phyloP scores from a whole-genome alignment of 2,329 filamentous ascomycete genomes.

The Colletotrichum limetticola region DNA sequence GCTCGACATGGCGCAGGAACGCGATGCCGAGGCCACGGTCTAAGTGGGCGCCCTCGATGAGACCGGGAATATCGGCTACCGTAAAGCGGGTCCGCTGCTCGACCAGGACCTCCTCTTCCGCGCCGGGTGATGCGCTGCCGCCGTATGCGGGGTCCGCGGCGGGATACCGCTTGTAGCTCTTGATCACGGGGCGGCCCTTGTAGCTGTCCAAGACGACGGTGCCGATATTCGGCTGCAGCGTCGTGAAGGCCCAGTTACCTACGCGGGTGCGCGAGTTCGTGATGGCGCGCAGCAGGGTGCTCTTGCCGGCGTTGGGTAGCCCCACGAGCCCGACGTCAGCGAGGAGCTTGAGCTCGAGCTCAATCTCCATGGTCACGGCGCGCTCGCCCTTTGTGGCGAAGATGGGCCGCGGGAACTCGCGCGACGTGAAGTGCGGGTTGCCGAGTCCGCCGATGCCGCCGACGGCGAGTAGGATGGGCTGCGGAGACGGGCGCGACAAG shows the following conservation, averaged over 20 bases:
- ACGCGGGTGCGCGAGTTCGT: constrained; percentile 90
- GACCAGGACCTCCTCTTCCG: constrained; percentile 57
- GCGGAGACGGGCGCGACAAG: constrained; percentile 79
- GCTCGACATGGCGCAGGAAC: constrained; percentile 94
- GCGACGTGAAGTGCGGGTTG: constrained; percentile 91
- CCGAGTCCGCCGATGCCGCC: constrained; percentile 91
- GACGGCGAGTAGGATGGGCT: constrained; percentile 85
- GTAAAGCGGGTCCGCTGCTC: constrained; percentile 82
- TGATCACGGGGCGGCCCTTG: constrained; percentile 74
- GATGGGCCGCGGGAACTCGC: constrained; percentile 78
- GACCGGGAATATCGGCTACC: constrained; percentile 93
- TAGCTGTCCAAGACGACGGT: constrained; percentile 93
- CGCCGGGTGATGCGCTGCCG: constrained; percentile 41
- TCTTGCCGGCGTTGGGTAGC: constrained; percentile 95
- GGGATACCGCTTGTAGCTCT: constrained; percentile 45
- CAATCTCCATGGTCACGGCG: constrained; percentile 80
- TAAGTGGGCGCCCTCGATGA: constrained; percentile 92
- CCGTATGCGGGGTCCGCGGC: constrained; percentile 45
- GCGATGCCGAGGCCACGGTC: constrained; percentile 91
- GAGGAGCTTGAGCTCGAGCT: constrained; percentile 93
- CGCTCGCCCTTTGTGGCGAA: constrained; percentile 89
- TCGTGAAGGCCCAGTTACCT: constrained; percentile 97
- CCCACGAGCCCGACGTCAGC: constrained; percentile 96
- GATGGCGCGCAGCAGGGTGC: constrained; percentile 86
- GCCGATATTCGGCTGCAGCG: constrained; percentile 92